A percentile compares a stretch with the other conserved stretches of the same genome.
These are phyloP conservation scores for Ephemerocybe angulata DNA, from an alignment of 768 basidiomycete species.

Conservation along the genomic window DNA sequence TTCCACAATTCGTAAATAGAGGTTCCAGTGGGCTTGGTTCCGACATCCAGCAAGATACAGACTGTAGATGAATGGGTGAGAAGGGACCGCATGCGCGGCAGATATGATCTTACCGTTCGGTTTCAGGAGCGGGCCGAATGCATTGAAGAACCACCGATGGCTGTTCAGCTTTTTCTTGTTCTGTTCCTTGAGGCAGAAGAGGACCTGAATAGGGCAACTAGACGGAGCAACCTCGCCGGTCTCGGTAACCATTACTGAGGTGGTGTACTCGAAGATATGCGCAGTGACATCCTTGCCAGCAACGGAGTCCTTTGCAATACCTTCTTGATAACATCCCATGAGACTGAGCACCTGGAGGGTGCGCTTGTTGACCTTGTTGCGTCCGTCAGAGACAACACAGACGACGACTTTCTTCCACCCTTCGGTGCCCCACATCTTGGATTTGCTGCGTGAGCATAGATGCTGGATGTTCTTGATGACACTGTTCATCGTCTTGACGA, in stretches of 20 bases:
- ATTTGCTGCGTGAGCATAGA: constrained; percentile 63
- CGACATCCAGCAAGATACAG: constrained; percentile 90
- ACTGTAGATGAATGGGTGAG: constrained; percentile 42
- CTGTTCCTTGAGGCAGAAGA: constrained; percentile 92
- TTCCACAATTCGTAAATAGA: constrained; percentile 98
- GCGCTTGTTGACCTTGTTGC: constrained; percentile 83
- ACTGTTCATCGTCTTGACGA: constrained; percentile 80
- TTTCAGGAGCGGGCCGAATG: constrained; percentile 81
- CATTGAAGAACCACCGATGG: constrained; percentile 98
- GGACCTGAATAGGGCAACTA: constrained; percentile 77
- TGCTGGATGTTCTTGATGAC: constrained; percentile 87
- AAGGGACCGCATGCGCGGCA: not conserved
- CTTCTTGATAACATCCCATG: constrained; percentile 87
- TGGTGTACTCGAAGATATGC: constrained; percentile 91
- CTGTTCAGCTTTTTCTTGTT: constrained; percentile 97
- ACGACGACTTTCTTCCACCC: constrained; percentile 92
- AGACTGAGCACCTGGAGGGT: constrained; percentile 86
- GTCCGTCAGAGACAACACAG: constrained; percentile 82
- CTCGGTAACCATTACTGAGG: constrained; percentile 73
- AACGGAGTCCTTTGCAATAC: constrained; percentile 84
- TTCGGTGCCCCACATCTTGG: constrained; percentile 82
- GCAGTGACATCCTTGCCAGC: constrained; percentile 89
- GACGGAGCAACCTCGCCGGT: constrained; percentile 74
- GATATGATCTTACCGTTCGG: constrained; percentile 58
- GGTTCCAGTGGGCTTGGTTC: constrained; percentile 91